phyloP scores from a whole-genome alignment of 768 basidiomycete species.

The Rhizopogon salebrosus region DNA sequence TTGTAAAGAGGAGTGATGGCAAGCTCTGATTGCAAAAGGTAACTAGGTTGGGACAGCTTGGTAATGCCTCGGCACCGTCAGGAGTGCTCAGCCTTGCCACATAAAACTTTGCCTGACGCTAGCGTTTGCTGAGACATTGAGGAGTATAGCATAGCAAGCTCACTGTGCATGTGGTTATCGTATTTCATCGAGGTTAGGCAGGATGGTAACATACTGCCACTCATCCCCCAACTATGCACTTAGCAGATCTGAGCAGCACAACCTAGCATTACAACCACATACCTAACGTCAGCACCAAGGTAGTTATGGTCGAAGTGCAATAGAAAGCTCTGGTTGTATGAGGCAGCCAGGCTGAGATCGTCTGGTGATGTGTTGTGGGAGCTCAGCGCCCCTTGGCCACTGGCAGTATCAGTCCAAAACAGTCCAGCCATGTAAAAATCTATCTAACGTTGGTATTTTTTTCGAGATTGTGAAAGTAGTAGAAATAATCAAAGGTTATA shows the following conservation, averaged over 20 bases:
- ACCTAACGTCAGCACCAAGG: too few relatives aligned
- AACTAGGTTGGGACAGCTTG: background rate
- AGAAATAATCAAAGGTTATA: background rate
- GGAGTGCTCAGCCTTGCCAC: background rate
- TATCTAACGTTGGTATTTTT: background rate
- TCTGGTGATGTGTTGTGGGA: background rate
- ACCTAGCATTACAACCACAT: too few relatives aligned
- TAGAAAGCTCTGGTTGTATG: background rate
- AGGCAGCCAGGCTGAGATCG: background rate
- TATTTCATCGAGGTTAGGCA: background rate
- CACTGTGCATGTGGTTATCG: background rate
- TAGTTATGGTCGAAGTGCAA: background rate
- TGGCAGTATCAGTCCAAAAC: background rate
- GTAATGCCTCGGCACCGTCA: background rate
- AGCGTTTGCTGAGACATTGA: background rate
- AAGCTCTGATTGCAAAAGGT: background rate
- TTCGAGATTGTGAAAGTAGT: background rate
- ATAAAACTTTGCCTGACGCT: background rate
- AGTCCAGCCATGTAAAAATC: background rate
- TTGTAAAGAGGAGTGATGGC: background rate
- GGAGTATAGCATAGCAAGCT: too few relatives aligned
- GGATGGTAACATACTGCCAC: background rate
- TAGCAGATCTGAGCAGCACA: too few relatives aligned
- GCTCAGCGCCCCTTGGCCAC: background rate
- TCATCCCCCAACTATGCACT: background rate